Evolutionary conservation across 371 early-diverging fungal genomes (phyloP), one percentile per base, ranked within the genome.

Genomic region (Actinomucor elegans): DNA sequence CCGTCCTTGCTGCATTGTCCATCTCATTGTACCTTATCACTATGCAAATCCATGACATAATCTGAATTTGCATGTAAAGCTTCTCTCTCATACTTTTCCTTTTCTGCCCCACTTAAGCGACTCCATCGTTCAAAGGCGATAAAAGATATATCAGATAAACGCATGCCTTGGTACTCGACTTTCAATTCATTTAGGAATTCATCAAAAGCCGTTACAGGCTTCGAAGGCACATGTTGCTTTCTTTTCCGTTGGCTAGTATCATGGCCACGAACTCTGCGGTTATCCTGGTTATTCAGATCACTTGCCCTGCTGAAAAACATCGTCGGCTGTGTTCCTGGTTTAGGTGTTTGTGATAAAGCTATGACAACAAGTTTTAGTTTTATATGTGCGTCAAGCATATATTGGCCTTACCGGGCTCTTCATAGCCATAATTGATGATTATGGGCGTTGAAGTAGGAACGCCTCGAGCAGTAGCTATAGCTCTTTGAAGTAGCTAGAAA

Each of bases 401-500:
- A 15, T 38, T 38, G 21, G 12, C 18, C 7, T 54, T 58, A 52
- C 59, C 48, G 47, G 52, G 50, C 26, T 55, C 55, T 20, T 55
- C 44, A 46, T 55, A 46, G 3, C 48, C 56, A 41, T 52, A 47
- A 21, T 46, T 37, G 10, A 57, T 66, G 0, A 58, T 44, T 14
- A 74, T 57, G 3, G 75, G 71, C 17, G 55, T 40, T 10, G 55
- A 36, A 1, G 49, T 14, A 44, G 69, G 66, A 17, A 71, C 27
- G 21, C 75, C 75, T 57, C 61, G 61, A 2, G 64, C 49, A 12
- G 63, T 71, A 8, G 69, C 69, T 20, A 74, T 68, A 8, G 73
- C 75, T 31, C 71, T 58, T 47, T 74, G 75, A 4, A 74, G 34
- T 51, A 68, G 40, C 74, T 74, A 67, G n/a, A 9, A 24, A 41